Evolutionary conservation across 2,329 filamentous ascomycete species (phyloP), one percentile per base, ranked within the genome.

Genomic region (Neoarthrinium moseri): DNA sequence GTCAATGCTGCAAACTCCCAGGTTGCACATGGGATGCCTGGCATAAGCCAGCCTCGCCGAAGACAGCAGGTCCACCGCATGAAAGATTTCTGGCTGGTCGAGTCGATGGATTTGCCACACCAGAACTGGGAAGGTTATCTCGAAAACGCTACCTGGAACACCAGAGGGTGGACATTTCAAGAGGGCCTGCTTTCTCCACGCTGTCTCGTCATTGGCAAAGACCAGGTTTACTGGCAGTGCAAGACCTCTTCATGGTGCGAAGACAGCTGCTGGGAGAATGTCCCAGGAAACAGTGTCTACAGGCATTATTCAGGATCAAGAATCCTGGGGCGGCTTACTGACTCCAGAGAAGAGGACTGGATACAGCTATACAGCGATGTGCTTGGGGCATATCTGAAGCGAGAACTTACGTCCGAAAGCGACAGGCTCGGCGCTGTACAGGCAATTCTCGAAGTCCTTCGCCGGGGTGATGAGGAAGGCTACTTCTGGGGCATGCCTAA

Each of bases 401-500:
- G 40, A 5, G 26, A 34, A 24, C 26, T 43, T 10, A 23, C n/a
- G 18, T 22, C 27, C 26, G 40, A 43, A 8, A 43, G 40, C 27
- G 40, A 43, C n/a, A 24, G 40, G 5, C 17, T 43, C 26, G 27
- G 20, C 40, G 40, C 40, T 17, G 26, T 43, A 10, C 26, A 32
- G 27, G 40, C 26, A 18, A 43, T 43, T n/a, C 40, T 43, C 12
- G 15, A 34, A 13, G 40, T 43, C 5, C 29, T 43, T n/a, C 12
- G 29, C 5, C 40, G 29, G 5, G 11, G 10, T 20, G 26, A 23
- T n/a, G 27, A 34, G 27, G n/a, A 6, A 2, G 29, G 40, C 17
- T 43, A 32, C 10, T 43, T 43, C 27, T 43, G 40, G 40, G 40
- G 40, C 1, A 43, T 43, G 40, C 40, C 40, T 11, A 27, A 8